These are phyloP conservation scores for Ceratobasidium sp. DNA, from an alignment of 1,284 basidiomycete genomes.

Conservation along the genomic window DNA sequence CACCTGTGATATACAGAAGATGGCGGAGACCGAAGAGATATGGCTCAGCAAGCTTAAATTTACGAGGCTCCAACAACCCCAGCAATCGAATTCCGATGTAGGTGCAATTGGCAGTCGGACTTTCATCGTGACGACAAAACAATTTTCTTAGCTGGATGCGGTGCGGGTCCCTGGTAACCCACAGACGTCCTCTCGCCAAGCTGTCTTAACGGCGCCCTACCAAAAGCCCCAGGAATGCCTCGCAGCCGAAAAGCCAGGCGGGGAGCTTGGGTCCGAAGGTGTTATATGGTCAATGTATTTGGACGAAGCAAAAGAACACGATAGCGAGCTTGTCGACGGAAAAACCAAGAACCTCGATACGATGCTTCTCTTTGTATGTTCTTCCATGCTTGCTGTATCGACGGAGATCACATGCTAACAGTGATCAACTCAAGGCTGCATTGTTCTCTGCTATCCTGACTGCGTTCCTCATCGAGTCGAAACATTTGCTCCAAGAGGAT, in stretches of 20 bases:
- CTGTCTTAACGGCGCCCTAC: background rate
- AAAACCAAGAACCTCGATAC: conserved; percentile 4
- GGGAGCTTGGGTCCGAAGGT: background rate
- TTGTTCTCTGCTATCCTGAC: conserved; percentile 32
- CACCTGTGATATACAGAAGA: too few species aligned
- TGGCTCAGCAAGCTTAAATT: too few species aligned
- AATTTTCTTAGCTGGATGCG: too few species aligned
- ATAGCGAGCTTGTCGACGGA: background rate
- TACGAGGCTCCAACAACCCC: too few species aligned
- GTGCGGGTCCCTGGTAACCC: too few species aligned
- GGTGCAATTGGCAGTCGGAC: too few species aligned
- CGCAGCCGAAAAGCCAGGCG: background rate
- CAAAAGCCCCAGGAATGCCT: conserved; percentile 12
- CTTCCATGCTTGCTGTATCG: background rate
- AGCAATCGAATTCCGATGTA: too few species aligned
- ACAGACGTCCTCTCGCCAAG: too few species aligned
- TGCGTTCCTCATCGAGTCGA: conserved; percentile 22
- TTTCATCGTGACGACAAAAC: too few species aligned
- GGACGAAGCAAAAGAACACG: conserved; percentile 5
- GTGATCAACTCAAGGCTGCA: background rate
- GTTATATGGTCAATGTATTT: conserved; percentile 2
- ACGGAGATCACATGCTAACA: background rate
- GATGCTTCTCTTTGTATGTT: conserved; percentile 22
- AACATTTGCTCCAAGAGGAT: conserved; percentile 9
- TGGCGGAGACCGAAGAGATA: too few species aligned